A percentile compares a stretch with the other conserved stretches of the same genome.
These are phyloP conservation scores for Pseudevernia furfuracea DNA, from an alignment of 495 filamentous ascomycete genomes.

Conservation along the genomic window DNA sequence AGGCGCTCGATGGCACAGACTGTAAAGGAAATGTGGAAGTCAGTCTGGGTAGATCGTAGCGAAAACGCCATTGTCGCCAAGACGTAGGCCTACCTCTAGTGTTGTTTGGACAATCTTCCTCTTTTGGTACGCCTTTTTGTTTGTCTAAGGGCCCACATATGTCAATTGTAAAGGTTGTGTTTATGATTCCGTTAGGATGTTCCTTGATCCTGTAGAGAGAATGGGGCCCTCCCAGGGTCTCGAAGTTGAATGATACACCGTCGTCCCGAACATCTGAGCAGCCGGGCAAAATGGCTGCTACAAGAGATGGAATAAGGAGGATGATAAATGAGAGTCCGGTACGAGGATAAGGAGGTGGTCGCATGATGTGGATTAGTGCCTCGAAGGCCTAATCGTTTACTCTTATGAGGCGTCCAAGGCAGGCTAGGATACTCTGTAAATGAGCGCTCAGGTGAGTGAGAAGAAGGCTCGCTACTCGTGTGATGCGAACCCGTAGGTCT, in stretches of 20 bases:
- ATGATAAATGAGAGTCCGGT: slow-evolving; percentile 35
- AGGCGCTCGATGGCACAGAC: slow-evolving; percentile 71
- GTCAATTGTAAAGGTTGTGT: slow-evolving; percentile 85
- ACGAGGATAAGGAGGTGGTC: slow-evolving; percentile 19
- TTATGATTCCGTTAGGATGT: slow-evolving; percentile 39
- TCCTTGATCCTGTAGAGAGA: slow-evolving; percentile 54
- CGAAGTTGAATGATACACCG: slow-evolving; percentile 56
- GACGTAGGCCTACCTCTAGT: slow-evolving; percentile 43
- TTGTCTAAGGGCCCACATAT: slow-evolving; percentile 61
- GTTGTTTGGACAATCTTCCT: slow-evolving; percentile 56
- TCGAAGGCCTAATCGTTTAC: background rate
- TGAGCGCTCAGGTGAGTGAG: background rate
- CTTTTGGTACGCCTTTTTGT: slow-evolving; percentile 38
- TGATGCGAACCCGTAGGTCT: background rate
- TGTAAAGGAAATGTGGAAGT: slow-evolving; percentile 27
- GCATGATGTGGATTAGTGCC: slow-evolving; percentile 22
- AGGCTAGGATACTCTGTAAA: no score
- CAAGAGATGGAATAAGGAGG: slow-evolving; percentile 44
- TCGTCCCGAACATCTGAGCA: slow-evolving; percentile 56
- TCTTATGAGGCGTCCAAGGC: background rate
- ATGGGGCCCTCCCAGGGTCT: slow-evolving; percentile 62
- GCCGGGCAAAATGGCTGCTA: slow-evolving; percentile 45
- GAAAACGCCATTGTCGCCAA: no score
- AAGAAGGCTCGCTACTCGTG: background rate
- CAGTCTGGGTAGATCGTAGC: slow-evolving; percentile 2